phyloP scores from a whole-genome alignment of 2,329 filamentous ascomycete species.

The Talaromyces pinophilus region DNA sequence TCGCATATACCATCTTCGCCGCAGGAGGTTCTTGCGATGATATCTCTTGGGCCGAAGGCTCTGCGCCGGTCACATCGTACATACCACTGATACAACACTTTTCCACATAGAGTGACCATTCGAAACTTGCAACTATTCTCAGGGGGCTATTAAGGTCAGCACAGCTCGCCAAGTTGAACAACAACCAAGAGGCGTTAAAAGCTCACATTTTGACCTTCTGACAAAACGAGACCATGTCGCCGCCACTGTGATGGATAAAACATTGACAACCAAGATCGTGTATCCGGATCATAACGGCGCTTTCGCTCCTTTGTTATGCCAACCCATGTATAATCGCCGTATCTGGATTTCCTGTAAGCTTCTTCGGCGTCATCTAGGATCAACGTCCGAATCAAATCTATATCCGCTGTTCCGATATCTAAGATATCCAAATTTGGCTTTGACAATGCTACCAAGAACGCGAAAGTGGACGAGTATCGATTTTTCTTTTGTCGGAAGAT shows the following conservation, averaged over 20 bases:
- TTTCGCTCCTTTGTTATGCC: constrained; percentile 11
- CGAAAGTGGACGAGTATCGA: constrained; percentile 5
- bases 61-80: constrained; percentile 5
- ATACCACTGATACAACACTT: constrained; percentile 11
- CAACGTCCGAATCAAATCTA: background rate
- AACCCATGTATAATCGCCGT: background rate
- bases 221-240: constrained; percentile 12
- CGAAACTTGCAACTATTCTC: constrained; percentile 17
- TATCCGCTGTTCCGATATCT: background rate
- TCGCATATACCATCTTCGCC: constrained; percentile 9
- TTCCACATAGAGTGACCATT: constrained; percentile 9
- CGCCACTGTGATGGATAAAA: constrained; percentile 14
- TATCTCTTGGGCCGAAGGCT: constrained; percentile 11
- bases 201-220: constrained; percentile 9
- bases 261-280: background rate
- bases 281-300: constrained; percentile 15
- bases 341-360: background rate
- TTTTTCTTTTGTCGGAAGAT: constrained; percentile 8
- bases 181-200: background rate
- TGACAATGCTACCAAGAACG: background rate
- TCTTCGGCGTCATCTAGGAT: constrained; percentile 17
- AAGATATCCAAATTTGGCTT: constrained; percentile 4
- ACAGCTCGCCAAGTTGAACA: background rate
- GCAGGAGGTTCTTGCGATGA: background rate
- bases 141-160: constrained; percentile 1